These are phyloP conservation scores for Cystobasidium pallidum DNA, from an alignment of 1,284 basidiomycete genomes.

Conservation along the genomic window DNA sequence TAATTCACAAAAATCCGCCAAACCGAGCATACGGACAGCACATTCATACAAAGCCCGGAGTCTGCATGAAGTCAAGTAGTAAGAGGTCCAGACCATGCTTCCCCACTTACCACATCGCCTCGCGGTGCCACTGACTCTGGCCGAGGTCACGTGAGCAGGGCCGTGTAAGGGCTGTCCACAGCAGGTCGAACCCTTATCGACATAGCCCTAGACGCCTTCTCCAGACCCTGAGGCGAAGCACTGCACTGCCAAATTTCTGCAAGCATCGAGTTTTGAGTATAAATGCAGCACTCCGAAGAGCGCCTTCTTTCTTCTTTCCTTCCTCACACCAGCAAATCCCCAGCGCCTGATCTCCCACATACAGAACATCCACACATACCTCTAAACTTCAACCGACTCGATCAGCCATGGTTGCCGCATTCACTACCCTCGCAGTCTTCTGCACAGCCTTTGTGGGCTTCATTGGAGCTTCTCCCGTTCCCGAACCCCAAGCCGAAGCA, in stretches of 20 bases:
- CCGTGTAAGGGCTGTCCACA: too few species aligned
- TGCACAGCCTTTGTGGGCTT: conserved; percentile 7
- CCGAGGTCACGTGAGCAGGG: too few species aligned
- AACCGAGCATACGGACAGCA: too few species aligned
- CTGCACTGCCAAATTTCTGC: background rate
- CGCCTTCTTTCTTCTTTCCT: background rate
- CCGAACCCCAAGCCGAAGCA: conserved; percentile 1
- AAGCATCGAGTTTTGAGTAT: background rate
- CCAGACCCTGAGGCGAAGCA: background rate
- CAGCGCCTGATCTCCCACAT: background rate
- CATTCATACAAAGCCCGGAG: too few species aligned
- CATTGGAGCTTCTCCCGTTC: conserved; percentile 4
- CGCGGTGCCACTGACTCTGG: too few species aligned
- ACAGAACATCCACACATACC: background rate
- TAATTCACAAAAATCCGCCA: too few species aligned
- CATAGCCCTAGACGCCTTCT: background rate
- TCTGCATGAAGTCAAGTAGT: too few species aligned
- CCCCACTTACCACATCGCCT: too few species aligned
- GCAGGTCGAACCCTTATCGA: too few species aligned
- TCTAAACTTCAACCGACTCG: background rate
- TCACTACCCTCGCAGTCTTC: conserved; percentile 1
- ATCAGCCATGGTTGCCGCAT: background rate
- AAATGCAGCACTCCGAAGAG: background rate
- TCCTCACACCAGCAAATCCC: background rate
- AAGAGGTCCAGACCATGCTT: too few species aligned